Percentiles rank a stretch among this genome's conserved stretches.
phyloP scores from a whole-genome alignment of 441 rosid species.

The Euphorbia schlechtendalii region DNA sequence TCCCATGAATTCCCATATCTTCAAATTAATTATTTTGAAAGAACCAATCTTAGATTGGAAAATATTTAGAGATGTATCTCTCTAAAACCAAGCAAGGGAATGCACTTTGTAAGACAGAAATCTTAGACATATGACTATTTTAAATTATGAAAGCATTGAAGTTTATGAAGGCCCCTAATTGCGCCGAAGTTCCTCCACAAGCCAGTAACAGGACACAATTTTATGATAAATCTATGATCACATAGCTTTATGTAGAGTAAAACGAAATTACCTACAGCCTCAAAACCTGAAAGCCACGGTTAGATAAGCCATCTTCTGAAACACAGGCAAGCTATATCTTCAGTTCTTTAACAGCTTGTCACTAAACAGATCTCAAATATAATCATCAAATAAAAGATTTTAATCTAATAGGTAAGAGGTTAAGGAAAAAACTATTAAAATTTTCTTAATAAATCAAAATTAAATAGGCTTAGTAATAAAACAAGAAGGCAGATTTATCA shows the following conservation, averaged over 20 bases:
- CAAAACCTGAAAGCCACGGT: constrained; percentile 84
- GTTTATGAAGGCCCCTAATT: neutral
- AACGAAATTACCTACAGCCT: constrained; percentile 62
- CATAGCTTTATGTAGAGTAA: neutral
- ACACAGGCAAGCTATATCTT: constrained; percentile 20
- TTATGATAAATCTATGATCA: neutral
- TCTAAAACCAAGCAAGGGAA: neutral
- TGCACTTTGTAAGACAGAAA: neutral
- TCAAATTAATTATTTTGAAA: neutral
- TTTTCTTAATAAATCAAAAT: neutral
- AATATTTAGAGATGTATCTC: neutral
- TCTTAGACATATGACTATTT: neutral
- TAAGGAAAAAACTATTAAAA: constrained; percentile 1
- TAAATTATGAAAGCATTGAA: neutral
- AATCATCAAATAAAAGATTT: neutral
- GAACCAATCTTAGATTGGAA: neutral
- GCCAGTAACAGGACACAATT: neutral
- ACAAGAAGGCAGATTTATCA: constrained; percentile 2
- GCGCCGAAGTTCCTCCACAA: neutral
- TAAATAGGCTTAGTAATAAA: neutral
- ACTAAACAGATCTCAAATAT: neutral
- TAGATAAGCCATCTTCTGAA: constrained; percentile 78
- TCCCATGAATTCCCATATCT: neutral
- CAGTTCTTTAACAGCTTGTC: constrained; percentile 9
- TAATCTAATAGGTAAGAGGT: neutral